A percentile compares a stretch with the other conserved stretches of the same genome.
phyloP scores from a whole-genome alignment of 352 stramenopile genomes.

The Pythium diclinum region DNA sequence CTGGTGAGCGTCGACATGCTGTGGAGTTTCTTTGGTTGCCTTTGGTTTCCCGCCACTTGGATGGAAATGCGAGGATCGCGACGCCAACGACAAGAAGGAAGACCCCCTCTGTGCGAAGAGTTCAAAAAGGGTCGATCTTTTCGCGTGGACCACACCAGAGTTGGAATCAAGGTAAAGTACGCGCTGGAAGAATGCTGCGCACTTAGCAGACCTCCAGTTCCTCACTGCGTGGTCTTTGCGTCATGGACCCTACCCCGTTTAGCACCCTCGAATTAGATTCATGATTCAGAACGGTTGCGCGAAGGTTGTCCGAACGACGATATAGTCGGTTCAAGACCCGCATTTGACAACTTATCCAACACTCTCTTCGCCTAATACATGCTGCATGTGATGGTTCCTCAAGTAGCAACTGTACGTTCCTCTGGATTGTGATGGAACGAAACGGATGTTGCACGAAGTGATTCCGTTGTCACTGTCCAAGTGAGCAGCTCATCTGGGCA shows the following conservation, averaged over 20 bases:
- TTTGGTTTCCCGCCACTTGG: slow-evolving; percentile 17
- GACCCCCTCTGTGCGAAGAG: neutral
- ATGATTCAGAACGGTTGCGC: slow-evolving; percentile 21
- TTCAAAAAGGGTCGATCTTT: slow-evolving; percentile 29
- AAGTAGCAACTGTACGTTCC: neutral
- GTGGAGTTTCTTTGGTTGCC: slow-evolving; percentile 3
- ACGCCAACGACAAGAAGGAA: neutral
- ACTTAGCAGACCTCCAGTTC: neutral
- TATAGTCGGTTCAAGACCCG: slow-evolving; percentile 22
- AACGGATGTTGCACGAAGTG: neutral
- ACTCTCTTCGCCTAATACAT: too few relatives aligned
- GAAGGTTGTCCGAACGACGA: slow-evolving; percentile 13
- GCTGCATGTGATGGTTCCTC: neutral
- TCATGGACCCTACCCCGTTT: slow-evolving; percentile 10
- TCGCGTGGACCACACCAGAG: slow-evolving; percentile 19
- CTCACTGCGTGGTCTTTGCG: slow-evolving; percentile 9
- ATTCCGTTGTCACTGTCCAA: neutral
- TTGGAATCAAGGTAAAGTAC: slow-evolving; percentile 5
- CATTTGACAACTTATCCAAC: slow-evolving; percentile 8
- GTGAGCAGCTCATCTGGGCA: neutral
- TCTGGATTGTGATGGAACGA: neutral
- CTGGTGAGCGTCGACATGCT: slow-evolving; percentile 84
- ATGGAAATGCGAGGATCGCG: neutral
- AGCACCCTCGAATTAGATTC: slow-evolving; percentile 11
- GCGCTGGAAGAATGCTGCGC: neutral